These are phyloP conservation scores for Plectosphaerella sp. DNA, from an alignment of 2,329 filamentous ascomycete genomes.

Conservation along the genomic window DNA sequence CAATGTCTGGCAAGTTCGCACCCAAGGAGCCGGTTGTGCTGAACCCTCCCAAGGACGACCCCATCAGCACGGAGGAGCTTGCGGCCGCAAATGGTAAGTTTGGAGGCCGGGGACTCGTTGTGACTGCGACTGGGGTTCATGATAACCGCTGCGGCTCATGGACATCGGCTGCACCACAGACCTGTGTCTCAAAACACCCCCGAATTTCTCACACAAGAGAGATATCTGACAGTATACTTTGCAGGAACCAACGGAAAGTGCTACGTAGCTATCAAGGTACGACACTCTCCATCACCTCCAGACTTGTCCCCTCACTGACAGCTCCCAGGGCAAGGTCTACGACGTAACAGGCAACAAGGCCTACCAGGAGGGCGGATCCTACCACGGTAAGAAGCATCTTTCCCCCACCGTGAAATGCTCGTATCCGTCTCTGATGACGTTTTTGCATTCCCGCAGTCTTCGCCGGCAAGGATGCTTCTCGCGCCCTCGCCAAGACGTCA, in stretches of 20 bases:
- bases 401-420: constrained; percentile 5
- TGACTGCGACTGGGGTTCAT: too few relatives aligned
- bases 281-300: constrained; percentile 28
- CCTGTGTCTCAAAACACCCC: too few relatives aligned
- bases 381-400: constrained; percentile 61
- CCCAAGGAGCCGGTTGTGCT: constrained; percentile 74
- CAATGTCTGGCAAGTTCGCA: constrained; percentile 65
- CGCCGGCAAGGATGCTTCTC: constrained; percentile 91
- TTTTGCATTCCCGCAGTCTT: constrained; percentile 63
- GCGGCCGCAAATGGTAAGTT: constrained; percentile 75
- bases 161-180: too few relatives aligned
- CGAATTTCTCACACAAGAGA: not conserved
- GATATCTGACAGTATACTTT: not conserved
- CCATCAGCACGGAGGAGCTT: constrained; percentile 76
- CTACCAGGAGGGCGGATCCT: constrained; percentile 78
- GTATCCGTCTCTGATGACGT: not conserved
- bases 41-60: constrained; percentile 80
- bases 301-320: not conserved
- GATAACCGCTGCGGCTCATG: too few relatives aligned
- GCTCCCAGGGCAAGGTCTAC: constrained; percentile 75
- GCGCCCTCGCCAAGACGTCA: constrained; percentile 81
- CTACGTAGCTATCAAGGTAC: constrained; percentile 68
- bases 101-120: not conserved
- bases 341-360: constrained; percentile 88
- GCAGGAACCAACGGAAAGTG: constrained; percentile 60